Evolutionary conservation across 2,329 filamentous ascomycete species (phyloP).

Genomic region (Periglandula ipomoeae): DNA sequence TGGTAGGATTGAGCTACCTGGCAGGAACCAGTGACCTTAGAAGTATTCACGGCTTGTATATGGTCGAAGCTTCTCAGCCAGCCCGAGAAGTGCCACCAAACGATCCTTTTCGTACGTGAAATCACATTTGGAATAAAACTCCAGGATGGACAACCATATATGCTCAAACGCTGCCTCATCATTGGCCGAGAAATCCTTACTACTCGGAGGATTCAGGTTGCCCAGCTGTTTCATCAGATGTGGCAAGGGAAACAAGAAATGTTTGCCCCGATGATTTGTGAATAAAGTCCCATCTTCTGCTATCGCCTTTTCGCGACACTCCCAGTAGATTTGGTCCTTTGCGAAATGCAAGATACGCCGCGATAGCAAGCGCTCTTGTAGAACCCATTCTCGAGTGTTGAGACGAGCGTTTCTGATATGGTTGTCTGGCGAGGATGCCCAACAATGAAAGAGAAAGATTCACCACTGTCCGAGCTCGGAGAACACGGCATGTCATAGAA

Average conservation of each 20-base stretch:
- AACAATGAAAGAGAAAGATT: not conserved
- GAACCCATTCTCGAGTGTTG: not conserved
- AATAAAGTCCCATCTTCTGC: not conserved
- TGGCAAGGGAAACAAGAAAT: not conserved
- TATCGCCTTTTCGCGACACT: not conserved
- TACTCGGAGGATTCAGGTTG: not conserved
- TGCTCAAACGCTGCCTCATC: not conserved
- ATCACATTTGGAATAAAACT: not conserved
- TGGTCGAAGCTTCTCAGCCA: not conserved
- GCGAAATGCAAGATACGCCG: not conserved
- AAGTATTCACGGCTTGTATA: not conserved
- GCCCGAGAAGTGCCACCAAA: not conserved
- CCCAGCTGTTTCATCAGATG: not conserved
- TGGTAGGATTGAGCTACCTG: not conserved
- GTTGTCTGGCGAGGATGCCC: not conserved
- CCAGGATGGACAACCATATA: not conserved
- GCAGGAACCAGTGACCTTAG: not conserved
- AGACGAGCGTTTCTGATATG: not conserved
- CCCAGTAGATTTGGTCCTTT: not conserved
- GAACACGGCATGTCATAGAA: not conserved
- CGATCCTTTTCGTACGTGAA: not conserved
- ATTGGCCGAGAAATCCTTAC: not conserved
- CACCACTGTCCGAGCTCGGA: not conserved
- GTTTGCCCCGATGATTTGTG: not conserved
- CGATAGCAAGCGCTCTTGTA: not conserved